phyloP scores from a whole-genome alignment of 495 filamentous ascomycete species.

The Penicillium longicatenatum region DNA sequence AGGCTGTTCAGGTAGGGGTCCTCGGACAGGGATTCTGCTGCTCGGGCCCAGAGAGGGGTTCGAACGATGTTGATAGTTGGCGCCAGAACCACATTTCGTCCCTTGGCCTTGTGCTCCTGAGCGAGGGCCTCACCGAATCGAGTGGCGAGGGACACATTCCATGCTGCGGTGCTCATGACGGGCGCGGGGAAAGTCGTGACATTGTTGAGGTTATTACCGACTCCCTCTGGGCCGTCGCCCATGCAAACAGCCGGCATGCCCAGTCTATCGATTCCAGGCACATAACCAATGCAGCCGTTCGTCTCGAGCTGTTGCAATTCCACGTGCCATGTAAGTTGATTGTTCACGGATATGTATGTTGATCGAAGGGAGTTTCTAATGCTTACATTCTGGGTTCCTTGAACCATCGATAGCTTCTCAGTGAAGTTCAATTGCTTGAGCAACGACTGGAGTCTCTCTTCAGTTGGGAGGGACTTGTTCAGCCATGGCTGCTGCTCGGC shows the following conservation, averaged over 20 bases:
- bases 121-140: constrained; percentile 56
- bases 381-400: constrained; percentile 3
- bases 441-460: constrained; percentile 2
- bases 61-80: constrained; percentile 78
- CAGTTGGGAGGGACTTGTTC: constrained; percentile 2
- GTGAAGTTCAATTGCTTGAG: neutral
- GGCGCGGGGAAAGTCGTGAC: constrained; percentile 69
- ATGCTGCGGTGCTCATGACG: constrained; percentile 65
- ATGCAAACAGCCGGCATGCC: constrained; percentile 6
- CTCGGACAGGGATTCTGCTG: constrained; percentile 82
- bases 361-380: constrained; percentile 1
- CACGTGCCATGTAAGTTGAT: constrained; percentile 1
- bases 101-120: constrained; percentile 54
- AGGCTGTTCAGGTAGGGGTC: constrained; percentile 75
- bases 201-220: constrained; percentile 42
- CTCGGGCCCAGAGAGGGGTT: constrained; percentile 80
- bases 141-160: constrained; percentile 53
- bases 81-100: constrained; percentile 57
- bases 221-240: constrained; percentile 6
- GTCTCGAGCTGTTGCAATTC: constrained; percentile 4
- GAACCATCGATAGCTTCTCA: constrained; percentile 4
- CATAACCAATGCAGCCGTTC: constrained; percentile 5
- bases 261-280: constrained; percentile 1
- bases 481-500: constrained; percentile 4
- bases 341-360: neutral